These are phyloP conservation scores for Dactylorhiza incarnata DNA, from an alignment of 106 monocot genomes.

Conservation along the genomic window DNA sequence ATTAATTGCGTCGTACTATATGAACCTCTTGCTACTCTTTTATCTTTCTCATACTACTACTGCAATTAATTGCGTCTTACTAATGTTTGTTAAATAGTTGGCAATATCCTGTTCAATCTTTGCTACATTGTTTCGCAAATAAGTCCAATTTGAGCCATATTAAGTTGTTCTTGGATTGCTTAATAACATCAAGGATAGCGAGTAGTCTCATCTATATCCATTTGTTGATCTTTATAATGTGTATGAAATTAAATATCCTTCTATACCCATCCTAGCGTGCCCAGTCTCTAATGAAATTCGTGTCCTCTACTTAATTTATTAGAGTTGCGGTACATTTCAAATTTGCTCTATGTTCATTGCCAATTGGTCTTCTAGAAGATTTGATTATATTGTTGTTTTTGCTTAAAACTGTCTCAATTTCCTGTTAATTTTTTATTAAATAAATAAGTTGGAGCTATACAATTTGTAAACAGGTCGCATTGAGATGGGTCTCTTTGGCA, in stretches of 20 bases:
- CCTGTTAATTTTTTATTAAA: neutral
- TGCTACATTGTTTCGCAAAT: neutral
- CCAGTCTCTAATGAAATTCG: neutral
- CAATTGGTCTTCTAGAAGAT: neutral
- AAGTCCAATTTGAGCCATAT: neutral
- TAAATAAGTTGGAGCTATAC: neutral
- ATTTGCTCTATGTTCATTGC: neutral
- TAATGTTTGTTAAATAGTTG: neutral
- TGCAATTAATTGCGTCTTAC: neutral
- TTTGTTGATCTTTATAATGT: neutral
- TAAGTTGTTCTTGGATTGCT: neutral
- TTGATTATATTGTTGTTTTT: neutral
- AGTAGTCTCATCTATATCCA: neutral
- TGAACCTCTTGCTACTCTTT: neutral
- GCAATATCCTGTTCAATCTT: neutral
- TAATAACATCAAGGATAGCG: neutral
- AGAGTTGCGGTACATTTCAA: neutral
- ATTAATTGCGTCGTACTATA: too few relatives aligned
- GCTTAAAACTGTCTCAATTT: neutral
- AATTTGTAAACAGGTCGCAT: slow-evolving; percentile 56
- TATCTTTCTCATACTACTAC: neutral
- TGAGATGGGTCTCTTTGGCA: slow-evolving; percentile 87
- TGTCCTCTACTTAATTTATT: neutral
- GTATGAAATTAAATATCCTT: neutral
- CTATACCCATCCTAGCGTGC: neutral